Evolutionary conservation across 441 rosid species (phyloP).

Genomic region (Breynia disticha): DNA sequence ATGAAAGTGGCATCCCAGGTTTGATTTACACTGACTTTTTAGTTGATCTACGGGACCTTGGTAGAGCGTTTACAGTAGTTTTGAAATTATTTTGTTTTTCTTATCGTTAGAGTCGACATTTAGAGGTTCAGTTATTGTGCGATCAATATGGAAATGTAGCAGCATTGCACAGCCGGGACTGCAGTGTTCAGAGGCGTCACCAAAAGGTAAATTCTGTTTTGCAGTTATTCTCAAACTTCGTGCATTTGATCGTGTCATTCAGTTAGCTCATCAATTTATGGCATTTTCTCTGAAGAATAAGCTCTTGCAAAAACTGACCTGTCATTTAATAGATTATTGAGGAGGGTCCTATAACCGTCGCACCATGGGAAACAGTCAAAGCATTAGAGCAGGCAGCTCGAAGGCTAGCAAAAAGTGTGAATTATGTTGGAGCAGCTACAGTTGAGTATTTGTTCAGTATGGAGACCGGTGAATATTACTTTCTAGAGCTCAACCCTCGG

Average conservation of each 20-base stretch:
- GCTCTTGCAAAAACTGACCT: conserved; percentile 14
- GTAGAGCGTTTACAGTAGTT: background rate
- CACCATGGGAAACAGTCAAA: conserved; percentile 71
- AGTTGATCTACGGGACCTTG: no score
- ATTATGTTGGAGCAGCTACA: conserved; percentile 97
- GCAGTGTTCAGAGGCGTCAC: conserved; percentile 99
- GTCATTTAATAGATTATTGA: conserved; percentile 64
- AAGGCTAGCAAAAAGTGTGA: conserved; percentile 91
- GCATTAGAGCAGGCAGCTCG: conserved; percentile 97
- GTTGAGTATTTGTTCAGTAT: conserved; percentile 96
- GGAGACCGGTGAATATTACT: conserved; percentile 98
- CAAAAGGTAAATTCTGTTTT: conserved; percentile 64
- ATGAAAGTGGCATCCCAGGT: conserved; percentile 99
- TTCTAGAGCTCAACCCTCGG: conserved; percentile 98
- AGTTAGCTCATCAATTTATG: no score
- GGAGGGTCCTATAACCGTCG: conserved; percentile 99
- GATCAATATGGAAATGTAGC: conserved; percentile 96
- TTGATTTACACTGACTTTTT: no score
- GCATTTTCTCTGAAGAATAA: conserved; percentile 3
- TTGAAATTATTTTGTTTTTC: conserved; percentile 9
- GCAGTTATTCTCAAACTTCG: conserved; percentile 9
- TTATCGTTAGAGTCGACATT: conserved; percentile 83
- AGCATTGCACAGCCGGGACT: conserved; percentile 99
- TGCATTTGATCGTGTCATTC: no score
- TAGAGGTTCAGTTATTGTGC: conserved; percentile 96